Base-by-base conservation (phyloP, 2,329 filamentous ascomycete genomes). In the Fonsecaea pedrosoi region DNA sequence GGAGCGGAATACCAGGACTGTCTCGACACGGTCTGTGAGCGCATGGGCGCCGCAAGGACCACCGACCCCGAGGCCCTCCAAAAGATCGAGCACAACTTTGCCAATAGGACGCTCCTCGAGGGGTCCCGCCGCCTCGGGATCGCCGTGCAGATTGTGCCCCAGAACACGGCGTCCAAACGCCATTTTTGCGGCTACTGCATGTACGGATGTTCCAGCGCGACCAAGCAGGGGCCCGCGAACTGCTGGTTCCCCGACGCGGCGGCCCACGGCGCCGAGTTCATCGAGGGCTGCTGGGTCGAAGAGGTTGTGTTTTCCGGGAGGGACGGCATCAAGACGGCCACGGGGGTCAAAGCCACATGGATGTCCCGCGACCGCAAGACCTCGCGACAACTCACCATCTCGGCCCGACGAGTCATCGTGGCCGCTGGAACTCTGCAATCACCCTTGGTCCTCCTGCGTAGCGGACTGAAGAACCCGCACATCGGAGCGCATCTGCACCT, bases 401-500 rank as follows among this genome's bases (percentile, higher is more conserved):
- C 86, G 73, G 92, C 93, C 1, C 92, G 91, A 78, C 90, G 89
- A 74, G 90, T 96, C 10, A 86, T 97, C 55, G 79, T 96, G n/a
- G 87, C 92, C 0, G 86, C 86, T 30, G 94, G 94, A 4, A 87
- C 90, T 0, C 80, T 97, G 62, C 88, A 91, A 74, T 93, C 88
- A 54, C 94, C 94, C 0, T 77, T 94, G 1, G 76, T 97, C 1
- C 82, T 98, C 53, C 81, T 89, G 70, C 89, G 90, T 58, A 96
- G 92, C 67, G 92, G 92, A 1, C 78, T 97, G 58, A 89, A 86
- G 81, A 97, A 96, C 75, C 84, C 84, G 3, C 89, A 97, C 64
- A 90, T 97, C 69, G 94, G 94, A 32, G 86, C 84, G 7, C 92
- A 97, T 73, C 85, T 97, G 3, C 84, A 95, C 73, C 78, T 97